Conservation (phyloP, 352 stramenopile genomes). For the Globisporangium nodosum region DNA sequence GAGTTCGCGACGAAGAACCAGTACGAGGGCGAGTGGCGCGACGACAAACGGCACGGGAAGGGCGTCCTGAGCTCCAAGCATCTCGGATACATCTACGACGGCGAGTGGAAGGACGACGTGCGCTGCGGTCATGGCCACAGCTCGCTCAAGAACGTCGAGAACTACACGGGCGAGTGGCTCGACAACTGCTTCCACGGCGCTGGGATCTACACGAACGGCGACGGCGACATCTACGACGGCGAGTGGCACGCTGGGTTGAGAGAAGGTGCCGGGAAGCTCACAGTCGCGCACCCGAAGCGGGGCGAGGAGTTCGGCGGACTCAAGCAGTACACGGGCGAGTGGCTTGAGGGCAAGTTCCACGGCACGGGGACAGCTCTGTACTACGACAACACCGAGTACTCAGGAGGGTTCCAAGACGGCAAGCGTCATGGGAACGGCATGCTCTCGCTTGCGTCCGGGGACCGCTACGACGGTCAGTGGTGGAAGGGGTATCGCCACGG, state of each 20-base stretch:
- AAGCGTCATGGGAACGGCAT: constrained; percentile 70
- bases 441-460: constrained; percentile 29
- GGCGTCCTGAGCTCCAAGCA: constrained; percentile 58
- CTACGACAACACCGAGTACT: constrained; percentile 86
- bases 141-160: constrained; percentile 61
- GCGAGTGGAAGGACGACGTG: constrained; percentile 69
- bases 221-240: constrained; percentile 63
- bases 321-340: constrained; percentile 69
- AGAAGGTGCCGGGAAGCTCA: constrained; percentile 62
- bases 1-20: constrained; percentile 72
- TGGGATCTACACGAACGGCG: constrained; percentile 56
- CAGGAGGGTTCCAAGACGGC: constrained; percentile 68
- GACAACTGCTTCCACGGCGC: constrained; percentile 61
- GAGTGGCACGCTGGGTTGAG: constrained; percentile 51
- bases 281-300: constrained; percentile 14
- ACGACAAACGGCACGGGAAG: constrained; percentile 60
- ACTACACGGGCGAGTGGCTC: constrained; percentile 63
- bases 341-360: constrained; percentile 48
- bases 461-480: constrained; percentile 72
- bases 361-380: constrained; percentile 83
- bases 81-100: constrained; percentile 72
- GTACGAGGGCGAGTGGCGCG: constrained; percentile 70
- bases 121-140: constrained; percentile 66
- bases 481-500: constrained; percentile 67
- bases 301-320: constrained; percentile 36